Percentiles rank a stretch among this genome's conserved stretches.
phyloP scores from a whole-genome alignment of 495 filamentous ascomycete species.

The Penicillium subrubescens region DNA sequence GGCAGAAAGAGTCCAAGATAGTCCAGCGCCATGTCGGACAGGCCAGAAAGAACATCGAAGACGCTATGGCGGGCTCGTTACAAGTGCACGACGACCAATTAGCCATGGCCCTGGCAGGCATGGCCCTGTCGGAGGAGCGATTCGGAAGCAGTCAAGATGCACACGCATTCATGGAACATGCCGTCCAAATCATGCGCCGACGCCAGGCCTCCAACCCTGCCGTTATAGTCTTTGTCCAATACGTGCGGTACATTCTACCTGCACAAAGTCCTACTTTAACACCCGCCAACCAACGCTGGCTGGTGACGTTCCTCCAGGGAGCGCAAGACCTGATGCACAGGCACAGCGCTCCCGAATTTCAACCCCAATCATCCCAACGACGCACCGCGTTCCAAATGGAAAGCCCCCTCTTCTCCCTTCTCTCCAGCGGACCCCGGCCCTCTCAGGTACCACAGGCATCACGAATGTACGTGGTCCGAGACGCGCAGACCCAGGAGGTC shows the following conservation, averaged over 20 bases:
- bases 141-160: constrained; percentile 39
- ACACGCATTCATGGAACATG: constrained; percentile 33
- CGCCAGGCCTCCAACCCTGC: constrained; percentile 28
- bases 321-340: constrained; percentile 40
- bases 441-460: constrained; percentile 42
- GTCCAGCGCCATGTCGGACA: constrained; percentile 31
- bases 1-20: constrained; percentile 23
- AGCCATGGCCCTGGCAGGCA: constrained; percentile 39
- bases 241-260: constrained; percentile 38
- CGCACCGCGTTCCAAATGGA: constrained; percentile 41
- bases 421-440: constrained; percentile 49
- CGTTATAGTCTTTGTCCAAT: constrained; percentile 42
- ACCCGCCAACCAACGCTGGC: constrained; percentile 30
- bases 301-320: constrained; percentile 42
- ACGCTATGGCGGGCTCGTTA: constrained; percentile 22
- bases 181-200: constrained; percentile 36
- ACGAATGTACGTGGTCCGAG: constrained; percentile 44
- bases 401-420: constrained; percentile 42
- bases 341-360: constrained; percentile 34
- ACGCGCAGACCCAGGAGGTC: constrained; percentile 40
- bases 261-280: constrained; percentile 13
- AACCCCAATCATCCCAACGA: constrained; percentile 34
- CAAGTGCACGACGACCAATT: constrained; percentile 33
- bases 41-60: constrained; percentile 29
- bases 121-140: constrained; percentile 47